phyloP scores from a whole-genome alignment of 352 stramenopile genomes.

The Globisporangium alternatum region DNA sequence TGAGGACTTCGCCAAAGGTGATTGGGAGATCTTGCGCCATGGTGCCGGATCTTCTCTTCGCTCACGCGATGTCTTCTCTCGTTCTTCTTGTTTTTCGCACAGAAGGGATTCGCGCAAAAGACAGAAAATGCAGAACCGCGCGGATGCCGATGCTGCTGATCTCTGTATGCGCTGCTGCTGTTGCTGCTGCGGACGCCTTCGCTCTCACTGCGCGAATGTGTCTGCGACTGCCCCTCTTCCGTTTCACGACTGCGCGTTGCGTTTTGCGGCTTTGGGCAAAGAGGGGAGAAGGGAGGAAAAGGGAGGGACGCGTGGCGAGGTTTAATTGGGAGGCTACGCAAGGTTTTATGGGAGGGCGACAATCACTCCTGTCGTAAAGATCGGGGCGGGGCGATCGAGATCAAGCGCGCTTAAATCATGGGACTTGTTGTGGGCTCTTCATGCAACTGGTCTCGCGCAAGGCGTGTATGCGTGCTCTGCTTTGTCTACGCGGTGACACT shows the following conservation, averaged over 20 bases:
- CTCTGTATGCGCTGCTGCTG: conserved; percentile 3
- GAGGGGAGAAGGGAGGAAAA: conserved; percentile 2
- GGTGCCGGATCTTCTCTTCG: conserved; percentile 18
- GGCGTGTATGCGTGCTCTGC: not conserved
- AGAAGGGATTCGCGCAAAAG: conserved; percentile 1
- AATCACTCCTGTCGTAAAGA: conserved; percentile 20
- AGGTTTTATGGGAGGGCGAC: not conserved
- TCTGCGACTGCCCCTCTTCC: conserved; percentile 43
- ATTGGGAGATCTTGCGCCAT: conserved; percentile 90
- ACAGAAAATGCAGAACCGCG: not conserved
- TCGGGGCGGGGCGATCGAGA: conserved; percentile 11
- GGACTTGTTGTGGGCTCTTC: not conserved
- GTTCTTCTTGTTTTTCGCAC: conserved; percentile 4
- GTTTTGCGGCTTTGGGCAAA: conserved; percentile 1
- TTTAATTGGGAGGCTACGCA: conserved; percentile 5
- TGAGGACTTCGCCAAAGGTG: conserved; percentile 88
- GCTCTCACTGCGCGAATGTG: not conserved
- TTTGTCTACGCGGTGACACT: not conserved
- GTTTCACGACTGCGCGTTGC: conserved; percentile 72
- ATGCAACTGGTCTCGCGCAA: not conserved
- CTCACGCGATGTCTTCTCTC: conserved; percentile 6
- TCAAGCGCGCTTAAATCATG: conserved; percentile 24
- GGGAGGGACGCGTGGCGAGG: conserved; percentile 13
- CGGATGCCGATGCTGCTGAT: conserved; percentile 6
- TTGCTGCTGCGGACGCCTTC: conserved; percentile 4